Conservation (phyloP, 169 alveolate species). For the Plasmodium gonderi region DNA sequence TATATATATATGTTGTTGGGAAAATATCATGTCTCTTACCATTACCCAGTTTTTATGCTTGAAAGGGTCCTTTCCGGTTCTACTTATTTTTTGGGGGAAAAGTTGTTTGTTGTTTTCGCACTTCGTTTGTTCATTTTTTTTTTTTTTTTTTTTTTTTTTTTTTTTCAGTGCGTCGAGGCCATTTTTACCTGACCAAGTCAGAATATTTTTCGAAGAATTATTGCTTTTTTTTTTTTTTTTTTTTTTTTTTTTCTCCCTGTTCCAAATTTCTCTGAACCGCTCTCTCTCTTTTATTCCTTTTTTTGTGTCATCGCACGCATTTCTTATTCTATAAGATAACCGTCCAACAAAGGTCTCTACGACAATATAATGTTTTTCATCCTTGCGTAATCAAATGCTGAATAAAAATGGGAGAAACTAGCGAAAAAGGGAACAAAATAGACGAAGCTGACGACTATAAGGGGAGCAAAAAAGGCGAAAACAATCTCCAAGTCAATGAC, state of each 20-base stretch:
- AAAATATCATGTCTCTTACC: too few relatives aligned
- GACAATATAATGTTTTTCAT: too few relatives aligned
- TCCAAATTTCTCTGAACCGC: background rate
- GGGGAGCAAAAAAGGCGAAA: background rate
- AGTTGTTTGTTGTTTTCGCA: too few relatives aligned
- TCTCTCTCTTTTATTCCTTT: background rate
- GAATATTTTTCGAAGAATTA: background rate
- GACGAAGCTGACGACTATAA: background rate
- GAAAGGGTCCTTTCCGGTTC: too few relatives aligned
- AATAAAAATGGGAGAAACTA: too few relatives aligned
- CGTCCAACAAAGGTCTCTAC: too few relatives aligned
- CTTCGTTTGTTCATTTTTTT: background rate
- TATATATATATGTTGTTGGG: too few relatives aligned
- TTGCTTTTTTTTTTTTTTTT: background rate
- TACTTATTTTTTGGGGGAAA: background rate
- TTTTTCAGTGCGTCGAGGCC: background rate
- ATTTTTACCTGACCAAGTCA: background rate
- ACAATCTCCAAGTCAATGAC: background rate
- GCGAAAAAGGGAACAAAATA: background rate
- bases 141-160: background rate
- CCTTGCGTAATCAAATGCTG: too few relatives aligned
- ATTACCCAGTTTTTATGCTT: too few relatives aligned
- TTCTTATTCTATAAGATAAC: too few relatives aligned
- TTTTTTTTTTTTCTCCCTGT: background rate
- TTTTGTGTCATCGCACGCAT: too few relatives aligned